Evolutionary conservation across 2,329 filamentous ascomycete genomes (phyloP).

Genomic region (Aspergillus ochraceoroseus): DNA sequence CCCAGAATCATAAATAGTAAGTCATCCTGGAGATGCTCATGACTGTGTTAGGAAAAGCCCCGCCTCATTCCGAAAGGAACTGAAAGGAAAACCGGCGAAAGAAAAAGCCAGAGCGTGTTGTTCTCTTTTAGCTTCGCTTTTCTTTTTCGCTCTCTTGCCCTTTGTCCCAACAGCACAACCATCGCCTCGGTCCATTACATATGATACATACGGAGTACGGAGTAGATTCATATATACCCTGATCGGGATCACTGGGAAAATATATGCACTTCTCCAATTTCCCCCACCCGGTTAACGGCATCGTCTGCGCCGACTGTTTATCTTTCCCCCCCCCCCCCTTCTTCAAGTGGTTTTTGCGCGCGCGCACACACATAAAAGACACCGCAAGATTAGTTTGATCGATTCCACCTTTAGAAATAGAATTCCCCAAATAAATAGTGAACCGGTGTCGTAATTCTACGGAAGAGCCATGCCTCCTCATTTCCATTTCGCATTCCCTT

Average conservation of each 20-base stretch:
- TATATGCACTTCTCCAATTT: conserved; percentile 13
- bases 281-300: conserved; percentile 20
- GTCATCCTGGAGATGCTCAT: conserved; percentile 7
- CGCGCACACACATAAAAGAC: too few relatives aligned
- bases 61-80: conserved; percentile 10
- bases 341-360: background rate
- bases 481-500: too few relatives aligned
- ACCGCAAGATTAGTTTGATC: too few relatives aligned
- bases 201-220: too few relatives aligned
- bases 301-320: conserved; percentile 18
- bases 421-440: background rate
- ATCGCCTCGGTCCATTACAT: conserved; percentile 8
- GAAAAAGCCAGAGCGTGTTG: conserved; percentile 1
- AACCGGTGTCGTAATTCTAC: too few relatives aligned
- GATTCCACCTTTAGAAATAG: too few relatives aligned
- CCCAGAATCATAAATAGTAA: conserved; percentile 6
- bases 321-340: conserved; percentile 2
- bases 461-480: too few relatives aligned
- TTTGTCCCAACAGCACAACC: background rate
- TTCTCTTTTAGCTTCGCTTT: conserved; percentile 6
- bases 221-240: conserved; percentile 7
- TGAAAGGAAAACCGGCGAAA: conserved; percentile 1
- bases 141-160: conserved; percentile 3
- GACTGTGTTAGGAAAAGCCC: conserved; percentile 9
- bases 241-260: conserved; percentile 11